Conservation (phyloP, 1,139 yeast species). For the Candida sp. region DNA sequence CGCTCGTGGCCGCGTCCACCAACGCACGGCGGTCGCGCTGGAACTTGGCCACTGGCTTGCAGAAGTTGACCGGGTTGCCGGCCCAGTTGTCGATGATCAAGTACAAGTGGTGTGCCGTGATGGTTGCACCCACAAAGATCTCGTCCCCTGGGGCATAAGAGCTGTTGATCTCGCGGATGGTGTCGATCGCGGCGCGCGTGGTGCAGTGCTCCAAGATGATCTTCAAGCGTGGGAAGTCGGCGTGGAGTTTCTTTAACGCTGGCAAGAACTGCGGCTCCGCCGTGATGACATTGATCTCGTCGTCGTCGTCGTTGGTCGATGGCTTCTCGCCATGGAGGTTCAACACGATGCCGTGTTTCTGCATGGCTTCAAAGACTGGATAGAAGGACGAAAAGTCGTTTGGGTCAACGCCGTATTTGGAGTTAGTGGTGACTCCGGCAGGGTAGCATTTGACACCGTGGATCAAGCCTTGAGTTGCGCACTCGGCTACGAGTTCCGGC, state of each 20-base stretch:
- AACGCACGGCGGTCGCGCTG: constrained; percentile 85
- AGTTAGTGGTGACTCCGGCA: constrained; percentile 98
- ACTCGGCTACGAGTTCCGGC: constrained; percentile 81
- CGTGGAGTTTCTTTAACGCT: constrained; percentile 79
- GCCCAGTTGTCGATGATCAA: constrained; percentile 96
- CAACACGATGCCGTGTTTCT: constrained; percentile 73
- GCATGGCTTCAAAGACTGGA: constrained; percentile 89
- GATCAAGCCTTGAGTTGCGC: constrained; percentile 69
- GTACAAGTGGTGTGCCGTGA: constrained; percentile 94
- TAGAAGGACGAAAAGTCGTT: constrained; percentile 88
- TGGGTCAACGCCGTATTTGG: constrained; percentile 91
- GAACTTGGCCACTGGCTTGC: constrained; percentile 97
- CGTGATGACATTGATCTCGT: constrained; percentile 82
- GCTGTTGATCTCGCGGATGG: constrained; percentile 71
- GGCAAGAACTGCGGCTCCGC: constrained; percentile 96
- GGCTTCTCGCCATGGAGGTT: constrained; percentile 98
- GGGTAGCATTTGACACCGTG: constrained; percentile 96
- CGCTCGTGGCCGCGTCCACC: constrained; percentile 88
- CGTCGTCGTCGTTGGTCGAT: constrained; percentile 49
- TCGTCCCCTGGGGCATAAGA: constrained; percentile 44
- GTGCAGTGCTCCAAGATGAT: constrained; percentile 97
- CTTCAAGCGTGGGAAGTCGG: constrained; percentile 83
- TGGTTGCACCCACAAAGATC: constrained; percentile 82
- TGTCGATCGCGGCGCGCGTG: constrained; percentile 83
- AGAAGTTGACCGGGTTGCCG: constrained; percentile 91